Evolutionary conservation across 2,329 filamentous ascomycete genomes (phyloP), one percentile per base, ranked within the genome.

Genomic region (Orbilia brochopaga): DNA sequence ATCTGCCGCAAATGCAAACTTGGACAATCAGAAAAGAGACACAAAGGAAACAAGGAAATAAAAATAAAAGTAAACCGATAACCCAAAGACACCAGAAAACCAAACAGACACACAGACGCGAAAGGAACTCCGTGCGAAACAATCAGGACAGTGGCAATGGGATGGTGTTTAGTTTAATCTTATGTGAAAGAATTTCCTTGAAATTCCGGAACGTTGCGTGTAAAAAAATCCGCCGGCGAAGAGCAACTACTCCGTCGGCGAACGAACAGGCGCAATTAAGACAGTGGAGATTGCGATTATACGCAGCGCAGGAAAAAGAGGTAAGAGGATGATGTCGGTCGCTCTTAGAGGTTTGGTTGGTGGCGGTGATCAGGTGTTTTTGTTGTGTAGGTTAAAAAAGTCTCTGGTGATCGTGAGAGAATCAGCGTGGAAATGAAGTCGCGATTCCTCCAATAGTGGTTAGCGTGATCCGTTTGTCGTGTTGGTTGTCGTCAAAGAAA

Each of bases 371-470:
- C 48, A 30, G n/a, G 52, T 40, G 17, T 58, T 48, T 48, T 40
- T 46, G 15, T 15, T 42, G 13, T 58, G 44, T 58, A 27, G 37
- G 37, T 15, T 13, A 13, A 15, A 42, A 13, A 15, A 35, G 52
- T 67, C 63, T 70, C 55, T 56, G 66, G 66, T 70, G 66, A 70
- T 70, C 59, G 66, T 70, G 66, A 70, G 66, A 19, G 56, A 48
- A 32, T 62, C 35, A 32, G 59, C 66, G 17, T 13, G 21, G 50
- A 42, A 42, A 35, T 37, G 21, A 27, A 55, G 56, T 53, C 54
- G 23, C 54, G 48, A 13, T 52, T 55, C 42, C 66, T 70, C 66
- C 66, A 59, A 37, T 59, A 60, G 21, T 54, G 46, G 66, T 70
- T 70, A 70, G 66, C 55, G 65, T 51, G 32, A 42, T 53, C 52